Evolutionary conservation across 179 eudicot genomes (phyloP).

Genomic region (Silene noctiflora): DNA sequence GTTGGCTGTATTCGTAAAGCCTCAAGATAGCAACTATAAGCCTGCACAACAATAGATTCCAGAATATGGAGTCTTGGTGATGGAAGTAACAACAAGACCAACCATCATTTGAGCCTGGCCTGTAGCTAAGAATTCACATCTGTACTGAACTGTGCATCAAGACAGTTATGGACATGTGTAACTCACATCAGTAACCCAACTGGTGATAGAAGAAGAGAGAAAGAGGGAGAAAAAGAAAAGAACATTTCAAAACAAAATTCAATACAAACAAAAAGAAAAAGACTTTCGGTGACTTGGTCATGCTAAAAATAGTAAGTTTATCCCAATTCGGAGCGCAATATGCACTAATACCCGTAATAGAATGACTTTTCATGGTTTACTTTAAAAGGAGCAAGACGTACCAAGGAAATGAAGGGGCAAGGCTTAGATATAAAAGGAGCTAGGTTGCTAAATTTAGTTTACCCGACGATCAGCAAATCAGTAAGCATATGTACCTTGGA

Average conservation of each 20-base stretch:
- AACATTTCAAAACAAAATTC: too few relatives aligned
- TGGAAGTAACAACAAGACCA: constrained; percentile 41
- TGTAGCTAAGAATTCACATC: constrained; percentile 39
- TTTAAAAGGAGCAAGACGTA: too few relatives aligned
- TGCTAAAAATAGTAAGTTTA: background rate
- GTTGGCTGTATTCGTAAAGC: constrained; percentile 82
- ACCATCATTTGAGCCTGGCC: constrained; percentile 42
- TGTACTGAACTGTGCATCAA: constrained; percentile 35
- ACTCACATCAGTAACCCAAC: constrained; percentile 34
- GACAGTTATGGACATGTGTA: constrained; percentile 33
- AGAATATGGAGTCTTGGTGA: constrained; percentile 41
- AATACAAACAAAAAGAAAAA: too few relatives aligned
- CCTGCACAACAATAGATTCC: constrained; percentile 63
- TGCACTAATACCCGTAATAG: too few relatives aligned
- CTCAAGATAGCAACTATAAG: constrained; percentile 84
- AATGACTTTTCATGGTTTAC: too few relatives aligned
- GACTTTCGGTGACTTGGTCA: background rate
- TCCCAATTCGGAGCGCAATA: background rate
- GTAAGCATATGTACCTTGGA: too few relatives aligned
- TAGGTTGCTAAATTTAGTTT: too few relatives aligned
- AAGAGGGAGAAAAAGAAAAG: background rate
- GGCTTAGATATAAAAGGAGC: too few relatives aligned
- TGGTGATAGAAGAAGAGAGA: constrained; percentile 7
- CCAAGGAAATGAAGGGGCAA: too few relatives aligned
- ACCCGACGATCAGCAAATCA: too few relatives aligned